A percentile compares a stretch with the other conserved stretches of the same genome.
phyloP scores from a whole-genome alignment of 1,284 basidiomycete genomes.

The Pisolithus thermaeus region DNA sequence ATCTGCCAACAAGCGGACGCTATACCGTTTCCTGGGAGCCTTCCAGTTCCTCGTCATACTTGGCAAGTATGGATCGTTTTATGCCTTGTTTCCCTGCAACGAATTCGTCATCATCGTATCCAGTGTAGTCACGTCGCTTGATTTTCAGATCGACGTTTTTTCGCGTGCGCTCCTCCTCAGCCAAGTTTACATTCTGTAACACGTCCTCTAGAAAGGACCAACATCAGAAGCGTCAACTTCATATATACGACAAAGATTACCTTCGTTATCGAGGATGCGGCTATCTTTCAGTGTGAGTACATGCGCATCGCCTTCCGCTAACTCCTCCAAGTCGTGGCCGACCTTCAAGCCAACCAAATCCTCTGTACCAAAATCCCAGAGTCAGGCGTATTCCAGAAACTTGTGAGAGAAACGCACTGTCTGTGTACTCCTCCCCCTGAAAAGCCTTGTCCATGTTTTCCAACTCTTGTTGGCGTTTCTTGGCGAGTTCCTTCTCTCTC shows the following conservation, averaged over 20 bases:
- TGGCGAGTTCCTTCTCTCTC: conserved; percentile 77
- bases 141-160: conserved; percentile 83
- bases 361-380: conserved; percentile 35
- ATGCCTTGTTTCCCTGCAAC: conserved; percentile 64
- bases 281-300: conserved; percentile 97
- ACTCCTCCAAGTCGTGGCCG: conserved; percentile 86
- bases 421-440: conserved; percentile 70
- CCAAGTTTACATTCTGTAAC: conserved; percentile 90
- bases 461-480: conserved; percentile 70
- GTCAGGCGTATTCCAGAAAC: conserved; percentile 4
- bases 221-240: conserved; percentile 6
- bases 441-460: conserved; percentile 77
- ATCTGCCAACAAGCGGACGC: conserved; percentile 3
- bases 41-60: conserved; percentile 90
- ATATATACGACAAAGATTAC: conserved; percentile 34
- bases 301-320: conserved; percentile 90
- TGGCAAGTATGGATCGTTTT: conserved; percentile 82
- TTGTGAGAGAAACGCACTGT: conserved; percentile 48
- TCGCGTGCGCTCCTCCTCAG: conserved; percentile 75
- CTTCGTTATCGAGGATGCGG: conserved; percentile 89
- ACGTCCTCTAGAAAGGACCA: conserved; percentile 77
- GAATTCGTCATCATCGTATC: conserved; percentile 96
- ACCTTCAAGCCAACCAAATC: conserved; percentile 95
- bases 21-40: conserved; percentile 62
- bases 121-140: conserved; percentile 88